phyloP scores from a whole-genome alignment of 352 stramenopile genomes.

The Globisporangium paroecandrum region DNA sequence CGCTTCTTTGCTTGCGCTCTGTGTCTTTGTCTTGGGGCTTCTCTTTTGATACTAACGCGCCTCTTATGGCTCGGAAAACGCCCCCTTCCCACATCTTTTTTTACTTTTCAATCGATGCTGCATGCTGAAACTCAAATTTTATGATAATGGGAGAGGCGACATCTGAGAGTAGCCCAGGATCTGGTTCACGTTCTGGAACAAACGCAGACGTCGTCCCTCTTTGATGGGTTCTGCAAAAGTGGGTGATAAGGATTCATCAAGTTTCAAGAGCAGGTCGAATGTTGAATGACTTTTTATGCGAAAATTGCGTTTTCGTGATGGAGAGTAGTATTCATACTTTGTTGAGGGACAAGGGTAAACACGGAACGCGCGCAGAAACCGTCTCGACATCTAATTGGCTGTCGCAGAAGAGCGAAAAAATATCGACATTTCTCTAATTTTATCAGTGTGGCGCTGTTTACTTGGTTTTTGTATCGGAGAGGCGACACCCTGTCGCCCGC shows the following conservation, averaged over 20 bases:
- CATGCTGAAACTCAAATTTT: neutral
- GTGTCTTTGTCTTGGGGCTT: neutral
- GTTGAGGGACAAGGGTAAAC: no score
- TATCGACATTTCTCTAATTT: no score
- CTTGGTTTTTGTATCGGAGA: no score
- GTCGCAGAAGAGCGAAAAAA: no score
- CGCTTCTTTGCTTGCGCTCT: conserved; percentile 4
- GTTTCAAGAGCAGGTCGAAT: neutral
- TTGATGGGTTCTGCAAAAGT: neutral
- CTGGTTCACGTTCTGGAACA: neutral
- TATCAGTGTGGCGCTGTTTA: no score
- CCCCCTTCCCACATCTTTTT: conserved; percentile 2
- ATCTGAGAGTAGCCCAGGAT: neutral
- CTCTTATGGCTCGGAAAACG: neutral
- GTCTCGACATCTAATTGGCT: no score
- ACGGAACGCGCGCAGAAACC: no score
- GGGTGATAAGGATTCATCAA: neutral
- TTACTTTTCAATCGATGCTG: neutral
- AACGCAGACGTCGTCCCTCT: neutral
- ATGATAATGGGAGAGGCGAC: neutral
- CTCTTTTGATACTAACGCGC: conserved; percentile 4
- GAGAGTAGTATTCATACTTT: neutral
- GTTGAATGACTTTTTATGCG: neutral
- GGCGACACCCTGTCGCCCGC: no score
- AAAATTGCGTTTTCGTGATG: neutral